Evolutionary conservation across 2,329 filamentous ascomycete genomes (phyloP).

Genomic region (Talaromyces marneffei): DNA sequence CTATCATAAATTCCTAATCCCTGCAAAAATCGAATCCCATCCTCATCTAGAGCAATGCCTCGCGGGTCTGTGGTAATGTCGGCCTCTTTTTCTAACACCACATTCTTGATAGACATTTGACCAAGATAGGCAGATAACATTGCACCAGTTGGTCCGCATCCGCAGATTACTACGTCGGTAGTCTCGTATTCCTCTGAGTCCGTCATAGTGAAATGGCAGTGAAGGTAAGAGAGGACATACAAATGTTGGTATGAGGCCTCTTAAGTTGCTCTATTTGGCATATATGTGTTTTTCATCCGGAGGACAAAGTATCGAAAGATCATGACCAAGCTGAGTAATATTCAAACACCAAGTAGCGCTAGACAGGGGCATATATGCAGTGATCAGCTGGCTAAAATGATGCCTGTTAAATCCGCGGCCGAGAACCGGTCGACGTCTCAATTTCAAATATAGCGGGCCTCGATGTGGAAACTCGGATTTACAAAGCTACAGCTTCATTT

Average conservation of each 20-base stretch:
- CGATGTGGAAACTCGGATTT: neutral
- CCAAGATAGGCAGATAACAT: conserved; percentile 25
- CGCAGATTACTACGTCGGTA: conserved; percentile 27
- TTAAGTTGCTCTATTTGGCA: neutral
- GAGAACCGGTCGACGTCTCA: neutral
- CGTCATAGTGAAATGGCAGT: neutral
- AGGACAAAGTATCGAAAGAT: neutral
- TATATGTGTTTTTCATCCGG: neutral
- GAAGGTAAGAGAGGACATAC: neutral
- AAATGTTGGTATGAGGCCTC: neutral
- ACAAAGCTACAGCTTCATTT: neutral
- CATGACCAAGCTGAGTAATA: neutral
- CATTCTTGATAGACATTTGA: conserved; percentile 21
- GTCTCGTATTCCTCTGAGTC: conserved; percentile 15
- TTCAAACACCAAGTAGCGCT: neutral
- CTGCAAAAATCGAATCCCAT: conserved; percentile 28
- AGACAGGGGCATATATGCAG: neutral
- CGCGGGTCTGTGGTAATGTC: conserved; percentile 29
- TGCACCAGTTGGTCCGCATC: conserved; percentile 28
- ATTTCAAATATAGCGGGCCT: neutral
- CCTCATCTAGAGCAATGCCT: conserved; percentile 29
- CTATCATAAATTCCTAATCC: conserved; percentile 25
- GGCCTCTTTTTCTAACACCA: conserved; percentile 24
- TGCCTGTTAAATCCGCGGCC: neutral
- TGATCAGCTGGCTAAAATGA: neutral